phyloP scores from a whole-genome alignment of 148 eudicot species.

The Arbutus unedo region DNA sequence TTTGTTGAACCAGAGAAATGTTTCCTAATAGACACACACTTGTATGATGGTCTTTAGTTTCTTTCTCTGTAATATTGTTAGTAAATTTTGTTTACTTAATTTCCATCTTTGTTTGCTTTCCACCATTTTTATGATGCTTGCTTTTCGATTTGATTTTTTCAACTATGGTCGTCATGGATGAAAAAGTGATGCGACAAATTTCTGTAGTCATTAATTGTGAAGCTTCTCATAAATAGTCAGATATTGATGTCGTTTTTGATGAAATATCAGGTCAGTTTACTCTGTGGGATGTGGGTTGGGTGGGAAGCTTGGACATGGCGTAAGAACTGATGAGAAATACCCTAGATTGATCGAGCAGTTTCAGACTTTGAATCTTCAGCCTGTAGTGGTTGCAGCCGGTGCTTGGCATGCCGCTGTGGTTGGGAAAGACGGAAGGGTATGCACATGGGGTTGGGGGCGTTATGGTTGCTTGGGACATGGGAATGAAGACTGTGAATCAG shows the following conservation, averaged over 20 bases:
- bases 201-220: neutral
- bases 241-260: neutral
- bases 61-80: neutral
- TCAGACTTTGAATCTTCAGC: slow-evolving; percentile 67
- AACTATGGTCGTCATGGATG: neutral
- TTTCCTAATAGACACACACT: neutral
- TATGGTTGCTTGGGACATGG: slow-evolving; percentile 94
- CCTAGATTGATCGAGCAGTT: slow-evolving; percentile 79
- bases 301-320: slow-evolving; percentile 93
- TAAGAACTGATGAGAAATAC: slow-evolving; percentile 63
- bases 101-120: neutral
- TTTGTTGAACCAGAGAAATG: neutral
- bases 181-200: neutral
- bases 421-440: slow-evolving; percentile 87
- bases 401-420: slow-evolving; percentile 98
- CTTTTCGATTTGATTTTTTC: neutral
- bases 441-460: slow-evolving; percentile 99
- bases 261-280: slow-evolving; percentile 73
- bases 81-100: neutral
- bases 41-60: neutral
- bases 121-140: neutral
- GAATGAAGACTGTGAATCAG: slow-evolving; percentile 77
- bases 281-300: slow-evolving; percentile 98
- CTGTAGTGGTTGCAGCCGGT: slow-evolving; percentile 82
- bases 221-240: neutral